Percentiles rank a stretch among this genome's conserved stretches.
phyloP scores from a whole-genome alignment of 2,329 filamentous ascomycete species.

The Aulographum hederae region DNA sequence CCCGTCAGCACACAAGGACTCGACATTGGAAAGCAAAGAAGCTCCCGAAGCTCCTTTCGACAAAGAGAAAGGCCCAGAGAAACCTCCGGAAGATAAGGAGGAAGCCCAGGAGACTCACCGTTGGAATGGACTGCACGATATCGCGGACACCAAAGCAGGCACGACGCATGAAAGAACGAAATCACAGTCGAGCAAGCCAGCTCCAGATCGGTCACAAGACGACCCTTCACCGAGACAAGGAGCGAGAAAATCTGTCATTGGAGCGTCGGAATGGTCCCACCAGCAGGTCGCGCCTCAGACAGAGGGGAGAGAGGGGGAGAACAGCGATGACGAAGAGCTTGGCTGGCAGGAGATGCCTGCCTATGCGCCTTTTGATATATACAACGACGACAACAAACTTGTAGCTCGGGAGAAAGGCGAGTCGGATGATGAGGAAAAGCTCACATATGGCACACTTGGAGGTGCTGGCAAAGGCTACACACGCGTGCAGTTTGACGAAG shows the following conservation, averaged over 20 bases:
- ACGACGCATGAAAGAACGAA: too few species aligned
- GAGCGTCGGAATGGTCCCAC: slow-evolving; percentile 63
- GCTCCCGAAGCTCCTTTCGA: too few species aligned
- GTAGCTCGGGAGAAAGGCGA: slow-evolving; percentile 64
- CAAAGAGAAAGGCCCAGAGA: too few species aligned
- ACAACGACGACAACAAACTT: slow-evolving; percentile 80
- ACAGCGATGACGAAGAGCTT: slow-evolving; percentile 46
- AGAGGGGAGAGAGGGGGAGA: slow-evolving; percentile 28
- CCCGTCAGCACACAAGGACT: not conserved
- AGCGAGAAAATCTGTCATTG: too few species aligned
- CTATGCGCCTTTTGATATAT: slow-evolving; percentile 82
- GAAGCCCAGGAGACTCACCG: too few species aligned
- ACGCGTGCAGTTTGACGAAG: slow-evolving; percentile 83
- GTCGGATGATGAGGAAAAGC: slow-evolving; percentile 47
- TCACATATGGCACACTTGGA: slow-evolving; percentile 59
- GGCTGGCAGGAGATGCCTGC: slow-evolving; percentile 91
- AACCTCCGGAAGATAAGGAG: too few species aligned
- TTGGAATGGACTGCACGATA: too few species aligned
- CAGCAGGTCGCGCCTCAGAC: slow-evolving; percentile 48
- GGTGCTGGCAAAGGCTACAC: slow-evolving; percentile 93
- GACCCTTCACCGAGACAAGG: too few species aligned
- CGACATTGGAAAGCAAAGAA: not conserved
- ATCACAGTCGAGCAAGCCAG: too few species aligned
- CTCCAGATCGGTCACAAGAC: too few species aligned
- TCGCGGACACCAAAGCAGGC: too few species aligned